Conservation (phyloP, 1,284 basidiomycete genomes). For the Macrocystidia cucumis region DNA sequence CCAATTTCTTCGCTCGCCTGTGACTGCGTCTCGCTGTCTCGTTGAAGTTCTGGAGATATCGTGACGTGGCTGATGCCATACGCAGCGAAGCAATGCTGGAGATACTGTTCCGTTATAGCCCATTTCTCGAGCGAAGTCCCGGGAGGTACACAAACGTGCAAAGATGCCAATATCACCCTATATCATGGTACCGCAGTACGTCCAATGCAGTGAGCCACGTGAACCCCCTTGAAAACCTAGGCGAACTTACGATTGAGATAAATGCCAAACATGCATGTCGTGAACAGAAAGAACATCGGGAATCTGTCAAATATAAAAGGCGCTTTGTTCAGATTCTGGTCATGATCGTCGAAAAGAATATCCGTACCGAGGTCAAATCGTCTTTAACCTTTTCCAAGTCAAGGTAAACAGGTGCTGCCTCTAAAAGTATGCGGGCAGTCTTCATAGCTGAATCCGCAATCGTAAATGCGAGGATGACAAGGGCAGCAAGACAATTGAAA, state of each 20-base stretch:
- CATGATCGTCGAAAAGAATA: constrained; percentile 8
- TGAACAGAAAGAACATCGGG: constrained; percentile 37
- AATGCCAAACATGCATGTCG: constrained; percentile 43
- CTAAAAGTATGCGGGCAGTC: constrained; percentile 38
- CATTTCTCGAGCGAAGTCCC: constrained; percentile 35
- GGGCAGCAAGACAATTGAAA: constrained; percentile 2
- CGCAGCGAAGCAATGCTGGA: constrained; percentile 39
- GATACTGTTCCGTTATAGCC: constrained; percentile 32
- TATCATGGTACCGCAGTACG: constrained; percentile 2
- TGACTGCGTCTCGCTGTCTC: constrained; percentile 21
- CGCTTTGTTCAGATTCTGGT: constrained; percentile 1
- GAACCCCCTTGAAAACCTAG: constrained; percentile 2
- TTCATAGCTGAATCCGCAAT: constrained; percentile 24
- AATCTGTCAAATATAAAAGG: constrained; percentile 17
- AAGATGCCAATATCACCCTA: constrained; percentile 38
- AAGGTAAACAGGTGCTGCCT: constrained; percentile 35
- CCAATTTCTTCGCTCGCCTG: constrained; percentile 17
- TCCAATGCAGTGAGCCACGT: constrained; percentile 1
- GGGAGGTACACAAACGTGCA: constrained; percentile 36
- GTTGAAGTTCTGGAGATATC: constrained; percentile 37
- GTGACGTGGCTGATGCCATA: constrained; percentile 43
- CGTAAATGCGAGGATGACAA: constrained; percentile 2
- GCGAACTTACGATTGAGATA: constrained; percentile 35
- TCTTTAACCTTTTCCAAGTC: constrained; percentile 38
- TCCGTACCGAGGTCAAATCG: constrained; percentile 31